Evolutionary conservation across 1,284 basidiomycete genomes (phyloP).

Genomic region (Irpex lacteus): DNA sequence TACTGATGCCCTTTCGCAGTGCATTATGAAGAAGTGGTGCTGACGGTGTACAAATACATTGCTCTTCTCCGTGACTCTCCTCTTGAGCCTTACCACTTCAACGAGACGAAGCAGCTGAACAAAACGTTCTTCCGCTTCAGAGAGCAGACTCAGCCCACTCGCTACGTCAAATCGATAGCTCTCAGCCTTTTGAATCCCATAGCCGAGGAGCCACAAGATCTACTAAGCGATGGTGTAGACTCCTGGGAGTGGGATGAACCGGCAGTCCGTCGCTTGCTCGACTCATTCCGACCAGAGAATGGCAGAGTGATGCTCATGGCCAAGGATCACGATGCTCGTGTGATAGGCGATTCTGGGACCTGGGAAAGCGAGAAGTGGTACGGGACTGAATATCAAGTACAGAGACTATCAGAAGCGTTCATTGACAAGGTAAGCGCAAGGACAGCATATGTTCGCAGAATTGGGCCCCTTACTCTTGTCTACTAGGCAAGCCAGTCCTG

Average conservation of each 20-base stretch:
- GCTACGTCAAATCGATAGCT: constrained; percentile 20
- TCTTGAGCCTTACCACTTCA: constrained; percentile 49
- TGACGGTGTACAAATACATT: constrained; percentile 60
- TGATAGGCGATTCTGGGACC: constrained; percentile 31
- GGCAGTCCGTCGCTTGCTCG: constrained; percentile 17
- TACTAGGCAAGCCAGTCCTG: constrained; percentile 25
- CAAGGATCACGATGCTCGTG: constrained; percentile 27
- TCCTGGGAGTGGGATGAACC: constrained; percentile 23
- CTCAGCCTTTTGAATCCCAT: constrained; percentile 19
- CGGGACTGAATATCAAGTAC: constrained; percentile 48
- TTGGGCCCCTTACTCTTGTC: constrained; percentile 18
- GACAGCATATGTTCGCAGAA: neutral
- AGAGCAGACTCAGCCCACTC: constrained; percentile 42
- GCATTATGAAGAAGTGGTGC: constrained; percentile 54
- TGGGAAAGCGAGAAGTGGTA: constrained; percentile 53
- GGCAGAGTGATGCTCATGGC: constrained; percentile 42
- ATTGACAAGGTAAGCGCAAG: constrained; percentile 34
- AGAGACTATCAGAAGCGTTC: constrained; percentile 39
- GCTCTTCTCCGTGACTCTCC: constrained; percentile 43
- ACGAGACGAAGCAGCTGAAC: constrained; percentile 55
- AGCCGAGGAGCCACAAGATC: constrained; percentile 15
- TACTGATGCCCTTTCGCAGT: constrained; percentile 26
- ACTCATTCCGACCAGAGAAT: constrained; percentile 32
- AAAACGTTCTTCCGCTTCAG: constrained; percentile 60
- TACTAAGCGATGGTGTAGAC: constrained; percentile 19